phyloP scores from a whole-genome alignment of 768 basidiomycete species.

The Leccinum rimulosum region DNA sequence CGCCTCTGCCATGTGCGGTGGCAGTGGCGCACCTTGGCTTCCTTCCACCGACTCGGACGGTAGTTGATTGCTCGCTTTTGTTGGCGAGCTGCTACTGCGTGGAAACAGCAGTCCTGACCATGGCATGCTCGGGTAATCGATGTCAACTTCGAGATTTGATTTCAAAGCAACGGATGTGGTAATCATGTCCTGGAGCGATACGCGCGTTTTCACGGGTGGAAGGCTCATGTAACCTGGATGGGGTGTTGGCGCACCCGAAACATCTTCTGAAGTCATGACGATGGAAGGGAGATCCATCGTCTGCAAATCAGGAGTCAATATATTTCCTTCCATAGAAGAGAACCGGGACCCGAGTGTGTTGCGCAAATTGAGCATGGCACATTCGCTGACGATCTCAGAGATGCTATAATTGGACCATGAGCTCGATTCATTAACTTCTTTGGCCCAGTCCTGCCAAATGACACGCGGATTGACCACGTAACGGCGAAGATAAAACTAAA shows the following conservation, averaged over 20 bases:
- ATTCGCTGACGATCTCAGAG: constrained; percentile 63
- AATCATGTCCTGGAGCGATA: constrained; percentile 78
- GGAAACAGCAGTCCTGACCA: constrained; percentile 53
- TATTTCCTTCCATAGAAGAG: not conserved
- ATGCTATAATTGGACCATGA: constrained; percentile 68
- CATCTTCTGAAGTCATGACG: constrained; percentile 20
- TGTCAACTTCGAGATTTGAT: constrained; percentile 63
- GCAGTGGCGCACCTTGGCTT: constrained; percentile 27
- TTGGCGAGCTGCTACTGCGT: constrained; percentile 28
- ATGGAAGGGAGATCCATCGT: constrained; percentile 5
- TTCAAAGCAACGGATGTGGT: constrained; percentile 69
- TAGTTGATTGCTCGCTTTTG: constrained; percentile 16
- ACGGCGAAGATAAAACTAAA: constrained; percentile 63
- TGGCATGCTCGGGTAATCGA: constrained; percentile 46
- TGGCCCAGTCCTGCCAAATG: constrained; percentile 59
- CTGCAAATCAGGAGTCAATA: constrained; percentile 3
- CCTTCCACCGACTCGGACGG: constrained; percentile 17
- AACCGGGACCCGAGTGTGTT: constrained; percentile 48
- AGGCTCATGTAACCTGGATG: constrained; percentile 36
- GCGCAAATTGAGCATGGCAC: constrained; percentile 62
- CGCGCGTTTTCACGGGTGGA: constrained; percentile 29
- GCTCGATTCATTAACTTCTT: constrained; percentile 61
- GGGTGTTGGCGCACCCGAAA: constrained; percentile 26
- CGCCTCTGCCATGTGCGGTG: constrained; percentile 56
- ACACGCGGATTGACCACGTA: constrained; percentile 75